Conservation (phyloP, 1,284 basidiomycete species). For the Trametes polyzona region DNA sequence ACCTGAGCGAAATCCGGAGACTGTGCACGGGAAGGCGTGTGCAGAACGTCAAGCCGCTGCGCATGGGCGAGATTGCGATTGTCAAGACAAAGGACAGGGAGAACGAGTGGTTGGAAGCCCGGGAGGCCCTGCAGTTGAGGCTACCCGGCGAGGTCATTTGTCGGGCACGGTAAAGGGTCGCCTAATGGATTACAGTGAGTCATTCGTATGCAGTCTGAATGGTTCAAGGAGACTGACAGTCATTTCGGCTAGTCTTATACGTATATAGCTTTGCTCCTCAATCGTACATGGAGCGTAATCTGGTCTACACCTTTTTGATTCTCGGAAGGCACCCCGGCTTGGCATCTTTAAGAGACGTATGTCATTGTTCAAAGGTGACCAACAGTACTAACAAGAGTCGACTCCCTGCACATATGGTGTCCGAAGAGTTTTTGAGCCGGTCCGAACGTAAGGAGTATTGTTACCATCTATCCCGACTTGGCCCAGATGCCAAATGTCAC, state of each 20-base stretch:
- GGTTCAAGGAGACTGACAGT: background rate
- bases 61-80: conserved; percentile 87
- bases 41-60: conserved; percentile 73
- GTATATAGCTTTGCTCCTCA: background rate
- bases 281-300: background rate
- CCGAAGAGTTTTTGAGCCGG: too few relatives aligned
- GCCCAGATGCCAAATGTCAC: too few relatives aligned
- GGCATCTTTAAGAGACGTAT: too few relatives aligned
- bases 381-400: too few relatives aligned
- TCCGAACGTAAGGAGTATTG: too few relatives aligned
- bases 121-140: conserved; percentile 68
- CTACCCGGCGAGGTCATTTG: conserved; percentile 77
- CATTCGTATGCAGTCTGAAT: background rate
- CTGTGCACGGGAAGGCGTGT: conserved; percentile 76
- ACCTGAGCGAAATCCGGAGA: conserved; percentile 67
- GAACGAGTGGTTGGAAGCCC: conserved; percentile 73
- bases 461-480: too few relatives aligned
- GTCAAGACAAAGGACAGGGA: conserved; percentile 72
- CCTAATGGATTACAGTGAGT: conserved; percentile 2
- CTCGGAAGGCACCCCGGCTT: too few relatives aligned
- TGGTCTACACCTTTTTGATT: background rate
- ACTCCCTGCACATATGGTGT: too few relatives aligned
- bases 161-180: conserved; percentile 47
- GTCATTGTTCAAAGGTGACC: too few relatives aligned
- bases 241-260: background rate